Evolutionary conservation across 306 rosid species (phyloP).

Genomic region (Vigna nakashimae): DNA sequence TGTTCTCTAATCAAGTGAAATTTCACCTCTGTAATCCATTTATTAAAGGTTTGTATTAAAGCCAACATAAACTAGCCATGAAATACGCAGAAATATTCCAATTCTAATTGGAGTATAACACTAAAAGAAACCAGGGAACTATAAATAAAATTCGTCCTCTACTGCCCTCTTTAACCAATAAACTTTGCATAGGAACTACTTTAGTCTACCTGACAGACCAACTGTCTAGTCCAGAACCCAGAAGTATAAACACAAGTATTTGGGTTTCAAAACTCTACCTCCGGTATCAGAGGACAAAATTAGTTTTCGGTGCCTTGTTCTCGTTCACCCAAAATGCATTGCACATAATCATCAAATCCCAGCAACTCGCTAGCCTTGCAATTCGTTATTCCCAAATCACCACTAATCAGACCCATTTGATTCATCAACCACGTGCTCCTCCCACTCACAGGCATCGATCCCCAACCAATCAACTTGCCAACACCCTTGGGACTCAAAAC

Average conservation of each 20-base stretch:
- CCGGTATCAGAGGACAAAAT: slow-evolving; percentile 3
- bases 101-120: not conserved
- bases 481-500: slow-evolving; percentile 50
- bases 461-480: slow-evolving; percentile 56
- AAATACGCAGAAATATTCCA: not conserved
- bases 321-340: slow-evolving; percentile 41
- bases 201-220: not conserved
- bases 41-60: not conserved
- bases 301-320: slow-evolving; percentile 17
- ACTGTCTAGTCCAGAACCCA: not conserved
- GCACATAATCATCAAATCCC: slow-evolving; percentile 46
- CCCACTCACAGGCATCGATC: slow-evolving; percentile 42
- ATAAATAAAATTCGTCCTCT: not conserved
- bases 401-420: slow-evolving; percentile 30
- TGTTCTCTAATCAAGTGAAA: not conserved
- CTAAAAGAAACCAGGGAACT: not conserved
- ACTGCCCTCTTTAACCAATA: not conserved
- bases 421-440: slow-evolving; percentile 35
- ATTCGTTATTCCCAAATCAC: slow-evolving; percentile 47
- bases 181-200: not conserved
- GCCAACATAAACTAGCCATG: not conserved
- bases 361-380: slow-evolving; percentile 62
- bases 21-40: not conserved
- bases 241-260: not conserved
- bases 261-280: slow-evolving; percentile 39